Base-by-base conservation (phyloP, 306 rosid genomes). In the Echinosophora koreensis region DNA sequence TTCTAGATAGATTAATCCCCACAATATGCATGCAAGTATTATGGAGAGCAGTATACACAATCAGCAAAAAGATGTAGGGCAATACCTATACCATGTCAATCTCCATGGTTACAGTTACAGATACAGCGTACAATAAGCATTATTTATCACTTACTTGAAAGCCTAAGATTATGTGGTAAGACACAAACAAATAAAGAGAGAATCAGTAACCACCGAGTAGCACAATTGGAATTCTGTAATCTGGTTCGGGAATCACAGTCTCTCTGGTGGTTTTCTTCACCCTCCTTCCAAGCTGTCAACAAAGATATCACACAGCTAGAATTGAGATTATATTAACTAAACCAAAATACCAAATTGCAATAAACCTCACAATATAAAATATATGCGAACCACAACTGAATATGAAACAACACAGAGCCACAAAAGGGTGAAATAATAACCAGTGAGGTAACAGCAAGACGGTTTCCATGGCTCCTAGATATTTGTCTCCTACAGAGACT, bases 171-270 rank as follows among this genome's bases (percentile, higher is more conserved):
- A 61, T 13, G 39, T 14, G 44, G 42, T 10, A 83, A 71, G 61
- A 52, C 35, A 69, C 69, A 63, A 37, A 60, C 57, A 66, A 74
- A 54, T 62, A 56, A 66, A 82, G 69, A 72, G 73, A 70, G 74
- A 76, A 78, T 37, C 38, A 67, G 78, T 74, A 84, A 82, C 52
- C 42, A 95, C 98, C 98, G 2, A 95, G 92, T 60, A 95, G 86
- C 55, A 92, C 97, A 72, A 92, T 62, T 3, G 98, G 96, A 88
- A 95, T 88, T 67, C 98, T 79, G 66, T 95, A 95, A 87, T 95
- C 98, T 28, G 97, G 93, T 71, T 92, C 92, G 2, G 98, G 97
- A 73, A 95, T 74, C 79, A 92, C 97, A 6, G 93, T 90, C 85
- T 84, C 94, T 58, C 85, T 84, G 80, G 78, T 83, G 47, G 64